A percentile compares a stretch with the other conserved stretches of the same genome.
These are phyloP conservation scores for Neurospora sublineolata DNA, from an alignment of 495 filamentous ascomycete species.

Conservation along the genomic window DNA sequence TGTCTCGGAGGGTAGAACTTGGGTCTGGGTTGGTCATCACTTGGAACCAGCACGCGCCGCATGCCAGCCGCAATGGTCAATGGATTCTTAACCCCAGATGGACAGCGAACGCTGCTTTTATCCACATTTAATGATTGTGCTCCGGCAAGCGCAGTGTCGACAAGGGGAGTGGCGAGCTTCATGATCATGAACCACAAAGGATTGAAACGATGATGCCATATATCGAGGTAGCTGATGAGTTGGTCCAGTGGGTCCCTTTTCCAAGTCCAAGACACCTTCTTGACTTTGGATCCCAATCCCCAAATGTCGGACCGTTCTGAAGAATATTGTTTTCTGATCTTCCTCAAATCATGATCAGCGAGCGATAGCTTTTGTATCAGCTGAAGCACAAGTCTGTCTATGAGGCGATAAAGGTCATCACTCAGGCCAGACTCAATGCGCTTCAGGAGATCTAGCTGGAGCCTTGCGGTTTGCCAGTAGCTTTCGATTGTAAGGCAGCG, in stretches of 20 bases:
- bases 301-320: background rate
- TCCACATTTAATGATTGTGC: background rate
- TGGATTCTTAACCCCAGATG: background rate
- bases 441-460: constrained; percentile 26
- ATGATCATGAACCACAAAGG: constrained; percentile 32
- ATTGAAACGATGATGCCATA: constrained; percentile 27
- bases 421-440: constrained; percentile 23
- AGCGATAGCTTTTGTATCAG: constrained; percentile 1
- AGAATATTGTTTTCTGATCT: background rate
- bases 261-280: constrained; percentile 4
- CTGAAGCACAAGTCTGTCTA: background rate
- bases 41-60: background rate
- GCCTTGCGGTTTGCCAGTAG: constrained; percentile 22
- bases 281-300: background rate
- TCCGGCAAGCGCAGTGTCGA: constrained; percentile 16
- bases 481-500: constrained; percentile 22
- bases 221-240: constrained; percentile 26
- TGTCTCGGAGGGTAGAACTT: background rate
- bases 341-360: background rate
- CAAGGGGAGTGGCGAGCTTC: constrained; percentile 14
- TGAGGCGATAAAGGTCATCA: constrained; percentile 17
- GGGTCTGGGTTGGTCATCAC: background rate
- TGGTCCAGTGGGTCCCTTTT: constrained; percentile 18
- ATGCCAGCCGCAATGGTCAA: background rate
- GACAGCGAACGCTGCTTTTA: background rate